A percentile compares a stretch with the other conserved stretches of the same genome.
phyloP scores from a whole-genome alignment of 225 moss, liverwort and hornwort genomes.

The Neckera pumila region DNA sequence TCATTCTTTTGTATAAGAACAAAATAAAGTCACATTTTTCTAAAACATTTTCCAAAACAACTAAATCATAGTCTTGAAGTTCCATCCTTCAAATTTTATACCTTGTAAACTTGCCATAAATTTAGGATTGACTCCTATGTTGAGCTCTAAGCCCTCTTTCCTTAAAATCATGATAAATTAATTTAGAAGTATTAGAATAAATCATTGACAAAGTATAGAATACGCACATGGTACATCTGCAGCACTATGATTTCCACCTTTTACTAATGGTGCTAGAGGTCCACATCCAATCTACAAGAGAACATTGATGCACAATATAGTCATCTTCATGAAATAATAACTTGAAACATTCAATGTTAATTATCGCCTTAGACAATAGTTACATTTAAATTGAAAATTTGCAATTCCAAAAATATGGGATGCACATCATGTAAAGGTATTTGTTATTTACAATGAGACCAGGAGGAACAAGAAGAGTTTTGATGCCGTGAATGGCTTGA shows the following conservation, averaged over 20 bases:
- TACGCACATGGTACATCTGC: not conserved
- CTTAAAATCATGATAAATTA: not conserved
- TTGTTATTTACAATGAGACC: not conserved
- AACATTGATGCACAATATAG: not conserved
- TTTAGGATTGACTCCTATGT: not conserved
- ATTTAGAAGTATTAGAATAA: not conserved
- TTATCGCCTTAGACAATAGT: not conserved
- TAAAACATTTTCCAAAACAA: not conserved
- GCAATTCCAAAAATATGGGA: not conserved
- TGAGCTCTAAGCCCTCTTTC: not conserved
- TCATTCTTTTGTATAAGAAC: not conserved
- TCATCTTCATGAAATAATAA: not conserved
- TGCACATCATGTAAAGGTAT: not conserved
- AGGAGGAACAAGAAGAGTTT: slow-evolving; percentile 15
- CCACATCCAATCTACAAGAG: not conserved
- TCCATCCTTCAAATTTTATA: not conserved
- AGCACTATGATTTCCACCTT: not conserved
- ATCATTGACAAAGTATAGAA: not conserved
- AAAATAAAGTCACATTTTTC: not conserved
- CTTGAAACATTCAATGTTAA: not conserved
- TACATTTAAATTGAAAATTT: not conserved
- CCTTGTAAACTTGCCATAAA: not conserved
- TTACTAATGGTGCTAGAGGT: not conserved
- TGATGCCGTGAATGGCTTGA: slow-evolving; percentile 22
- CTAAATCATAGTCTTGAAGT: not conserved